These are phyloP conservation scores for Exophiala calicioides DNA, from an alignment of 2,329 filamentous ascomycete species.

Conservation along the genomic window DNA sequence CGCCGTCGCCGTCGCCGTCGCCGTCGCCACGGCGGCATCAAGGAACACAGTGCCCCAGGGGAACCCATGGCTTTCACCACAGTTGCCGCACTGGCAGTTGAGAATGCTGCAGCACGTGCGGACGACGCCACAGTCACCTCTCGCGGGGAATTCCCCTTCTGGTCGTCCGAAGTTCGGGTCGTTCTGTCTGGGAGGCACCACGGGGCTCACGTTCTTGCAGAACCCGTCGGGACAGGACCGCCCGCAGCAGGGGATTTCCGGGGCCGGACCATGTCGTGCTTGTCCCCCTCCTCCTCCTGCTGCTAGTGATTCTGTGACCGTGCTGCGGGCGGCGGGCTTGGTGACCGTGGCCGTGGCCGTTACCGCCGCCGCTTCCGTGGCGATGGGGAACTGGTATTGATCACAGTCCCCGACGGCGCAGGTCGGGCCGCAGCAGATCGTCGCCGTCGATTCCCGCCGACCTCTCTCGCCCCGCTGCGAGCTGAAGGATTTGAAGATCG, in stretches of 20 bases:
- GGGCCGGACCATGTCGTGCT: too few relatives aligned
- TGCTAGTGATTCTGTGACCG: conserved; percentile 3
- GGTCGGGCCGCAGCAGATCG: conserved; percentile 3
- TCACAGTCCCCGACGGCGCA: conserved; percentile 10
- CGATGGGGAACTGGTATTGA: not conserved
- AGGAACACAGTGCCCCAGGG: too few relatives aligned
- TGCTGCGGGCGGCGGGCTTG: not conserved
- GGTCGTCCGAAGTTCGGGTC: not conserved
- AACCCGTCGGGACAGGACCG: conserved; percentile 10
- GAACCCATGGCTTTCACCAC: too few relatives aligned
- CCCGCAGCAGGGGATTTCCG: conserved; percentile 5
- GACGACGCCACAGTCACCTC: too few relatives aligned
- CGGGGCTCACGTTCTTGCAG: not conserved
- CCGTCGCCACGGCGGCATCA: too few relatives aligned
- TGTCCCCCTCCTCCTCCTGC: too few relatives aligned
- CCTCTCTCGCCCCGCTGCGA: not conserved
- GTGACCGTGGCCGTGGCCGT: conserved; percentile 1
- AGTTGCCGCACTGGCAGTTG: too few relatives aligned
- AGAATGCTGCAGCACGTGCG: too few relatives aligned
- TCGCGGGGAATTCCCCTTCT: too few relatives aligned
- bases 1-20: too few relatives aligned
- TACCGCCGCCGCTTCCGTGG: too few relatives aligned
- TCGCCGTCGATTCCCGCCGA: not conserved
- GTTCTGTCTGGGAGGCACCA: not conserved
- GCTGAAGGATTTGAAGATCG: conserved; percentile 14